Evolutionary conservation across 2,329 filamentous ascomycete species (phyloP).

Genomic region (Arthrinium phaeospermum): DNA sequence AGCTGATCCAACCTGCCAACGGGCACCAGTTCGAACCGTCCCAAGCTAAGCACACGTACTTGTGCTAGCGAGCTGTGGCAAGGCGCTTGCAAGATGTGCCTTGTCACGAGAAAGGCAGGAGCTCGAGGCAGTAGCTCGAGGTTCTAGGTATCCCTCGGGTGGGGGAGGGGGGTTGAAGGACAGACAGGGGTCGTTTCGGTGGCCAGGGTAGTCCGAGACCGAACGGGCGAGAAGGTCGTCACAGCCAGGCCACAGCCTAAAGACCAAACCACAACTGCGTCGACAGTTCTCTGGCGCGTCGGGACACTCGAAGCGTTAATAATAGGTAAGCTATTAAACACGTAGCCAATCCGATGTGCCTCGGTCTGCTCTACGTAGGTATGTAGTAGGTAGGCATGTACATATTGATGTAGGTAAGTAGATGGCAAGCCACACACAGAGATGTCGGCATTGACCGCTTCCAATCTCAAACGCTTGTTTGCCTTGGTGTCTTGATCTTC

Average conservation of each 20-base stretch:
- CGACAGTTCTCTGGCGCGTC: constrained; percentile 12
- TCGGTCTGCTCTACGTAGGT: background rate
- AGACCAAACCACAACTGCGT: constrained; percentile 12
- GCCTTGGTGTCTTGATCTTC: background rate
- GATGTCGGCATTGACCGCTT: constrained; percentile 4
- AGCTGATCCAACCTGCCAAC: constrained; percentile 1
- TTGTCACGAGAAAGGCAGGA: constrained; percentile 15
- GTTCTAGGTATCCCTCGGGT: background rate
- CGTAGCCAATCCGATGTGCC: background rate
- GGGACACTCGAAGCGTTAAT: background rate
- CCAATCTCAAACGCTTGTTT: constrained; percentile 9
- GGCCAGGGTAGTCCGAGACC: constrained; percentile 5
- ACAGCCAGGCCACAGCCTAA: constrained; percentile 4
- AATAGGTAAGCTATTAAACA: constrained; percentile 7
- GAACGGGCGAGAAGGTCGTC: constrained; percentile 8
- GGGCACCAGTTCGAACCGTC: constrained; percentile 16
- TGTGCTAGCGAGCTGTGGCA: constrained; percentile 7
- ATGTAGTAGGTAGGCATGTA: background rate
- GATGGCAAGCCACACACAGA: background rate
- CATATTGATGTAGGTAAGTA: background rate
- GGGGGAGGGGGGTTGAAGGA: background rate
- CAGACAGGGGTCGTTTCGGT: constrained; percentile 13
- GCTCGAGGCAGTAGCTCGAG: constrained; percentile 11
- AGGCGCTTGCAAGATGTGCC: constrained; percentile 15
- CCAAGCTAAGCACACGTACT: background rate